phyloP scores from a whole-genome alignment of 1,284 basidiomycete genomes.

The Tremellales sp. region DNA sequence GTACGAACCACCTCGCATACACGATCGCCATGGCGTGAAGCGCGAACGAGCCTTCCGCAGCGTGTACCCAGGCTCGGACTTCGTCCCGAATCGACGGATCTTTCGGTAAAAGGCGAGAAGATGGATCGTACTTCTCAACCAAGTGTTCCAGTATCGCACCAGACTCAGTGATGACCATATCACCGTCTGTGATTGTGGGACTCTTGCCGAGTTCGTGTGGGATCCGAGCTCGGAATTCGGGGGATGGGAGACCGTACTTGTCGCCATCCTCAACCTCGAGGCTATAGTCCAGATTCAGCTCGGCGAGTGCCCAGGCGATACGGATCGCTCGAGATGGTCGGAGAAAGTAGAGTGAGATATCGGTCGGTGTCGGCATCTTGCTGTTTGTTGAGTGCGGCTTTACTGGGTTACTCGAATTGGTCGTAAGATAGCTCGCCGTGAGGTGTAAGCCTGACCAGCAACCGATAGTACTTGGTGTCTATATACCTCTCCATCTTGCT shows the following conservation, averaged over 20 bases:
- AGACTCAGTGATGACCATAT: slow-evolving; percentile 5
- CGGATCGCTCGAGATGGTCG: slow-evolving; percentile 9
- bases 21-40: slow-evolving; percentile 6
- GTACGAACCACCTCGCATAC: slow-evolving; percentile 7
- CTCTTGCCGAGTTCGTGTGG: slow-evolving; percentile 4
- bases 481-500: too few species aligned
- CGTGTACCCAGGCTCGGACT: slow-evolving; percentile 6
- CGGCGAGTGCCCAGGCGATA: slow-evolving; percentile 9
- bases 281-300: slow-evolving; percentile 5
- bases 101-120: slow-evolving; percentile 1
- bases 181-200: slow-evolving; percentile 5
- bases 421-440: too few species aligned
- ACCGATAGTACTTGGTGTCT: too few species aligned
- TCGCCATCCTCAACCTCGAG: slow-evolving; percentile 2
- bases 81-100: slow-evolving; percentile 1
- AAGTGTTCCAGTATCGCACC: slow-evolving; percentile 9
- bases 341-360: slow-evolving; percentile 7
- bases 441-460: too few species aligned
- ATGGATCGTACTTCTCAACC: slow-evolving; percentile 3
- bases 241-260: slow-evolving; percentile 4
- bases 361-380: too few species aligned
- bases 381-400: too few species aligned
- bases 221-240: slow-evolving; percentile 6
- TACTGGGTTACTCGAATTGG: too few species aligned
- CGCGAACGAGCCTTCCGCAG: slow-evolving; percentile 7